Conservation (phyloP, 768 basidiomycete genomes). For the Podaxis pistillaris region DNA sequence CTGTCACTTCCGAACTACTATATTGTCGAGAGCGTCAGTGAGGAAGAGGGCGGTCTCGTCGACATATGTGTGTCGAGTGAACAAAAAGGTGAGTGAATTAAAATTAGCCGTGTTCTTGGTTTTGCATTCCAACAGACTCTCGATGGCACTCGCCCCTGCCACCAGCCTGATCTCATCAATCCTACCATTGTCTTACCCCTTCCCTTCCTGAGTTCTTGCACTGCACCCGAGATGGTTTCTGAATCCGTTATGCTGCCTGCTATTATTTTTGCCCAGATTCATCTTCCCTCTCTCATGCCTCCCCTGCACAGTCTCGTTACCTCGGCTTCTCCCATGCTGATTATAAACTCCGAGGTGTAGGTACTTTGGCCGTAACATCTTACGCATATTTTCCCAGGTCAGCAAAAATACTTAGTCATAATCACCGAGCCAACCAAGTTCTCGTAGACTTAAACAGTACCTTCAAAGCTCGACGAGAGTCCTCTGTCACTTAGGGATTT, state of each 20-base stretch:
- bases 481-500: no score
- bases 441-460: not conserved
- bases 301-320: not conserved
- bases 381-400: not conserved
- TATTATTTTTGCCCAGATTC: not conserved
- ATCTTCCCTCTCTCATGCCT: not conserved
- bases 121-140: not conserved
- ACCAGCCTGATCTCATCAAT: constrained; percentile 1
- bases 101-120: not conserved
- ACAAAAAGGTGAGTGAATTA: not conserved
- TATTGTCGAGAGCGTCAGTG: not conserved
- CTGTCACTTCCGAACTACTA: not conserved
- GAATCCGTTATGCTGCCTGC: not conserved
- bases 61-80: not conserved
- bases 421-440: not conserved
- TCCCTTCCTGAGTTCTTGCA: not conserved
- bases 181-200: not conserved
- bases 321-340: not conserved
- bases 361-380: not conserved
- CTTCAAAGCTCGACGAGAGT: not conserved
- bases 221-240: no score
- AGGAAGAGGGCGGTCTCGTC: not conserved
- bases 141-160: not conserved
- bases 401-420: not conserved
- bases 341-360: not conserved